Percentiles rank a stretch among this genome's conserved stretches.
Evolutionary conservation across 2,329 filamentous ascomycete genomes (phyloP).

Genomic region (Orbilia oligospora): DNA sequence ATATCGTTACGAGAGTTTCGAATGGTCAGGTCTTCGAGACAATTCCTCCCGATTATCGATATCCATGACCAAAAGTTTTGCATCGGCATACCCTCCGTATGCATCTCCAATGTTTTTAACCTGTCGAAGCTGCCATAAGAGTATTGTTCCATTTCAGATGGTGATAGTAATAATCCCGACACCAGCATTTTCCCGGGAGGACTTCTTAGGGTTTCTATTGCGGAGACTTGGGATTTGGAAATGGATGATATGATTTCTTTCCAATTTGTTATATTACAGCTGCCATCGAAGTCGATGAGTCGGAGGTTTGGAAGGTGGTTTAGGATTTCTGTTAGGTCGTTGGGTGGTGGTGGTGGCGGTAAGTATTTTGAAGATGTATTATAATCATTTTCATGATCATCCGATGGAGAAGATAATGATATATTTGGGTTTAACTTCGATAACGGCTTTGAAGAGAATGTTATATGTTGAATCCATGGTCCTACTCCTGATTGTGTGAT

Average conservation of each 20-base stretch:
- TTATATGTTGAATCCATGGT: neutral
- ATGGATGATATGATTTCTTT: neutral
- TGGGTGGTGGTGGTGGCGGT: too few species aligned
- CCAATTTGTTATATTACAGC: neutral
- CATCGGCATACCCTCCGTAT: neutral
- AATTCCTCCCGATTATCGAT: neutral
- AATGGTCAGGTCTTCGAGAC: neutral
- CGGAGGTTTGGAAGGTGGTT: neutral
- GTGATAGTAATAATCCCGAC: neutral
- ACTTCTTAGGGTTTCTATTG: neutral
- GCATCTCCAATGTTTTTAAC: neutral
- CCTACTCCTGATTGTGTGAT: neutral
- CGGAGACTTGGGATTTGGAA: neutral
- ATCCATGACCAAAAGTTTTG: neutral
- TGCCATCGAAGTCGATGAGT: neutral
- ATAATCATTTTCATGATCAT: too few species aligned
- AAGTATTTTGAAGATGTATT: too few species aligned
- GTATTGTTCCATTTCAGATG: neutral
- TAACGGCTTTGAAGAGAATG: neutral
- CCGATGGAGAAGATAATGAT: too few species aligned
- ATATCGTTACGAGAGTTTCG: neutral
- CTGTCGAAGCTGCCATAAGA: neutral
- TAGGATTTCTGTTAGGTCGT: neutral
- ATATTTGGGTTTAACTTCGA: neutral
- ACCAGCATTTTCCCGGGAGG: neutral